Base-by-base conservation (phyloP, 2,329 filamentous ascomycete genomes). In the Ophiostoma angusticollis region DNA sequence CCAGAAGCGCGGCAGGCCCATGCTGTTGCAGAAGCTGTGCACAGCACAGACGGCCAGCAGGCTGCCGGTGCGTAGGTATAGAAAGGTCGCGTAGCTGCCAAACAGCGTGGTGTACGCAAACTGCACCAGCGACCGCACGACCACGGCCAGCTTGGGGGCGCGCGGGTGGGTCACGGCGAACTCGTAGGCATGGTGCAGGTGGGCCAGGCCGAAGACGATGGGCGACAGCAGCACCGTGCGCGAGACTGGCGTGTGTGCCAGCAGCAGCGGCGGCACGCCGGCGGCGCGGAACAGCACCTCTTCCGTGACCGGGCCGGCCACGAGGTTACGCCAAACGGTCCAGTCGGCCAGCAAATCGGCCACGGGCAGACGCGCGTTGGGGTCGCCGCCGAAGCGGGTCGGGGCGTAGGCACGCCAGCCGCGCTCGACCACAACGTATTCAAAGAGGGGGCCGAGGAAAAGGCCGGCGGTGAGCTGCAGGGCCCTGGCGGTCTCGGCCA, bases 151-250 rank as follows among this genome's bases (percentile, higher is more conserved):
- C 11, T 78, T 53, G 1, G 83, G 72, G 2, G 80, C 76, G 45
- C 74, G 67, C 8, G 84, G 84, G 50, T 93, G 76, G 1, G 81
- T 84, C 41, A 93, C 67, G 41, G 81, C 73, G 59, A 93, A 94
- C 61, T 96, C 91, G 63, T 94, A 93, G 57, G 93, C 85, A 61
- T 98, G 91, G 60, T 98, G 89, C 34, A 93, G 61, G 61, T 98
- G 91, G 7, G 91, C 87, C 31, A 94, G 76, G 37, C 89, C 89
- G 55, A 96, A 96, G 57, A 94, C 80, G 9, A 95, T 64, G 6
- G 89, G 89, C 1, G 84, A 84, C 9, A 84, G 63, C 60, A 93
- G 85, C 52, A 93, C 73, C 47, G 84, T 85, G 29, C 64, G 63
- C 3, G 53, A 47, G 21, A 67, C 52, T 31, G 69, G 67, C 36